Percentiles rank a stretch among this genome's conserved stretches.
Evolutionary conservation across 345 rosid species (phyloP).

Genomic region (Garcia nutans): DNA sequence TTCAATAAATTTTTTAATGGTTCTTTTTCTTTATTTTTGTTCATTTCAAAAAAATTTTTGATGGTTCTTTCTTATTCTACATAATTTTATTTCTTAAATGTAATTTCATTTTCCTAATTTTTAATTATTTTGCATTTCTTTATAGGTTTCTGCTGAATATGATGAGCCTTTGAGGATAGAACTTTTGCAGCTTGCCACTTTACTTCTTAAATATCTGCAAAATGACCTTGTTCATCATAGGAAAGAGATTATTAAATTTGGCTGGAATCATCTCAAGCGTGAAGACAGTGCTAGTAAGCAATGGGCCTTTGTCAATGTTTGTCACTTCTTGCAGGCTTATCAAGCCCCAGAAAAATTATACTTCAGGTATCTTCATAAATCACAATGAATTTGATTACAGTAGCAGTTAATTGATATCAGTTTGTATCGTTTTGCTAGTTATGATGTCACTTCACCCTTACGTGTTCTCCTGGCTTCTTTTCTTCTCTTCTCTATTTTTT

Average conservation of each 20-base stretch:
- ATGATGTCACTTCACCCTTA: background rate
- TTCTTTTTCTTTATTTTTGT: background rate
- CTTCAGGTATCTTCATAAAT: constrained; percentile 66
- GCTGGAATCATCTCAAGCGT: constrained; percentile 99
- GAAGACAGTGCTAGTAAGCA: constrained; percentile 99
- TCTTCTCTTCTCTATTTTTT: background rate
- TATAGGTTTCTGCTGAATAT: constrained; percentile 95
- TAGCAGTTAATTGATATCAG: background rate
- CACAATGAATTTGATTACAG: background rate
- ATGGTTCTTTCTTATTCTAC: background rate
- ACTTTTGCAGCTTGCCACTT: constrained; percentile 94
- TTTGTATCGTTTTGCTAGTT: background rate
- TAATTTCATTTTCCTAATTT: constrained; percentile 5
- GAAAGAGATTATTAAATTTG: constrained; percentile 97
- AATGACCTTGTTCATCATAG: constrained; percentile 93
- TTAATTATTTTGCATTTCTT: constrained; percentile 14
- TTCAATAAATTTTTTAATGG: background rate
- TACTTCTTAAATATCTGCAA: constrained; percentile 95
- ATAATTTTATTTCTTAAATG: constrained; percentile 1
- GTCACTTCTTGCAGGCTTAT: constrained; percentile 98
- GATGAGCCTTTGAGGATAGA: constrained; percentile 97
- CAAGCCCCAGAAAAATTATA: constrained; percentile 98
- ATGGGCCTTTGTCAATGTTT: constrained; percentile 99
- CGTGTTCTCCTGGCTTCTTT: background rate
- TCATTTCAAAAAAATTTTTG: background rate